Conservation (phyloP, 2,329 filamentous ascomycete genomes). For the Diaporthe citriasiana region DNA sequence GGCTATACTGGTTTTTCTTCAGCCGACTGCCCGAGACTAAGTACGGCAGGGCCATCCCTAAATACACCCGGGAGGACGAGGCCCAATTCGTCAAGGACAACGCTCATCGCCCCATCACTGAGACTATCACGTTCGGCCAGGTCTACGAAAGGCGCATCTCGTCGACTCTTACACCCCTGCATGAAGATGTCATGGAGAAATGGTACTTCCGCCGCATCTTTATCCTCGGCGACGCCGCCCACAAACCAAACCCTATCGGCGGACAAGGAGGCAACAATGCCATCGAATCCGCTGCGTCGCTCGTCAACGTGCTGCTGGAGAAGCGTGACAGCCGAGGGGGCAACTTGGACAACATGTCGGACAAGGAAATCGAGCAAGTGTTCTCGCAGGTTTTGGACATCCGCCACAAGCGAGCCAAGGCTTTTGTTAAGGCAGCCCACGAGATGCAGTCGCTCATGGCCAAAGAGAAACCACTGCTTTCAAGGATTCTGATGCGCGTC, state of each 20-base stretch:
- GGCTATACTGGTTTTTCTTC: constrained; percentile 45
- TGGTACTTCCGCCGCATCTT: constrained; percentile 52
- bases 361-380: not conserved
- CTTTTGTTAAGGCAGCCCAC: not conserved
- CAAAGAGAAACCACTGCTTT: not conserved
- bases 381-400: not conserved
- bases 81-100: constrained; percentile 26
- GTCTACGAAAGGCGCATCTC: constrained; percentile 39
- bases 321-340: constrained; percentile 17
- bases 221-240: constrained; percentile 51
- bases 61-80: constrained; percentile 41
- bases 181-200: constrained; percentile 51
- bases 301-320: constrained; percentile 17
- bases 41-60: constrained; percentile 40
- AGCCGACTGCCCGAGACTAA: constrained; percentile 31
- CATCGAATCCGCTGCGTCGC: constrained; percentile 10
- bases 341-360: constrained; percentile 3
- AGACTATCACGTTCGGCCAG: constrained; percentile 39
- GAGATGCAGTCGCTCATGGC: constrained; percentile 2
- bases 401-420: constrained; percentile 18
- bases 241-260: constrained; percentile 47
- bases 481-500: not conserved
- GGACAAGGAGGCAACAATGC: constrained; percentile 22
- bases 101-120: constrained; percentile 37
- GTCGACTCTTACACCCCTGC: constrained; percentile 52